Evolutionary conservation across 2,329 filamentous ascomycete species (phyloP), one percentile per base, ranked within the genome.

Genomic region (Aspergillus sp.): DNA sequence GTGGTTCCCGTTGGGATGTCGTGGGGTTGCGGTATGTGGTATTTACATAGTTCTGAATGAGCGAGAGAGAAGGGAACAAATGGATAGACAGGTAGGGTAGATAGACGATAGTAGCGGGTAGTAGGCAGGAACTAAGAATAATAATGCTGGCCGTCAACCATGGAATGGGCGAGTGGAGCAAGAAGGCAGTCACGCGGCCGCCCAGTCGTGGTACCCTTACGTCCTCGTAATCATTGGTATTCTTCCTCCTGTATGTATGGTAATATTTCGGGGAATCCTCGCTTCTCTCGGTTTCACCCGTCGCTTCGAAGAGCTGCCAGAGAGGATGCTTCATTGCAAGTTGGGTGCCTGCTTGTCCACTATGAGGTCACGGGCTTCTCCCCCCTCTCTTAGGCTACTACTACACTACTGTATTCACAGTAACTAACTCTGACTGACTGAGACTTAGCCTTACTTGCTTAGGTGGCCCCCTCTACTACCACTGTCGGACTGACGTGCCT

Each of bases 111-210:
- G 21, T 45, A 30, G 53, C 53, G 39, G 43, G 28, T 23, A 45
- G 30, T 30, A 30, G 38, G 17, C 17, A 56, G 10, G 41, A 36
- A 45, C 39, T 25, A 45, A 59, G 15, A 43, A 55, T 50, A 53
- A 36, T 21, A 53, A 53, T 30, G 32, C 12, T 32, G 25, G 28
- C n/a, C 39, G 43, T 47, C 53, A 54, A 59, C 36, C 9, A 30
- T 43, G 55, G 53, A 63, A 59, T 49, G 47, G 58, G 28, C 41
- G 15, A 55, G 61, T 65, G 63, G 63, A 58, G 61, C 39, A 48
- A 25, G 43, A 49, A 36, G 17, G 56, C 43, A 63, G 63, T 65
- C 63, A 65, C 63, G 63, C 63, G 61, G 63, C 51, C 56, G 54
- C 49, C 36, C 54, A 45, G 58, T 63, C 43, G 25, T 28, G 52